Conservation (phyloP, 2,329 filamentous ascomycete species). For the Alternaria triticina region DNA sequence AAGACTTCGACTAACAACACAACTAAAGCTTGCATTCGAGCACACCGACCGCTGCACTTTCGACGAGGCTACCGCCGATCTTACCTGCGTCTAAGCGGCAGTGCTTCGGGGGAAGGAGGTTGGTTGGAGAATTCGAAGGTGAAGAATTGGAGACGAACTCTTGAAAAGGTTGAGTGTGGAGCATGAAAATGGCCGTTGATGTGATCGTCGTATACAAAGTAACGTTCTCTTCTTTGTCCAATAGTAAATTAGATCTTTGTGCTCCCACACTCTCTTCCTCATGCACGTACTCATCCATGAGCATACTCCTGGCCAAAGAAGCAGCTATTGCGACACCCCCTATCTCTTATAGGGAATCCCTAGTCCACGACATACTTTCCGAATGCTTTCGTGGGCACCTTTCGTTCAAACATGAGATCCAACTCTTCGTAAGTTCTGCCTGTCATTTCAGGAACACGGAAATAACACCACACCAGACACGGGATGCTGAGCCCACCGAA, state of each 20-base stretch:
- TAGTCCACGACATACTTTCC: not conserved
- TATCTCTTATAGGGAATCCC: not conserved
- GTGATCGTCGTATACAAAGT: not conserved
- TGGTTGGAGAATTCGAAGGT: fast-evolving
- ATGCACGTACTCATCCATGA: not conserved
- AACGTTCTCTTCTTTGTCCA: not conserved
- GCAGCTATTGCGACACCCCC: not conserved
- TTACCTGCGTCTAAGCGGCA: conserved; percentile 5
- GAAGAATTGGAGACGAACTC: not conserved
- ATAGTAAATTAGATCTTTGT: not conserved
- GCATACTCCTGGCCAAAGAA: not conserved
- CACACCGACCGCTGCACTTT: conserved; percentile 7
- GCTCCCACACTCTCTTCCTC: not conserved
- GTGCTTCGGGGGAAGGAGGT: not conserved
- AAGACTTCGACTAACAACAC: not conserved
- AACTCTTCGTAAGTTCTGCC: conserved; percentile 52
- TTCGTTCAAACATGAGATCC: conserved; percentile 28
- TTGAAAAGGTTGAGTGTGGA: not conserved
- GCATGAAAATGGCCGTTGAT: not conserved
- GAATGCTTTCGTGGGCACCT: not conserved
- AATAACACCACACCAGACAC: conserved; percentile 47
- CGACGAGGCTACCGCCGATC: conserved; percentile 10
- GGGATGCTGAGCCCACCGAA: conserved; percentile 46
- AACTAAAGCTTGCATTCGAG: conserved; percentile 2
- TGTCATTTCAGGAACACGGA: conserved; percentile 51